Base-by-base conservation (phyloP, 2,329 filamentous ascomycete species). In the Hymenoscyphus repandus region DNA sequence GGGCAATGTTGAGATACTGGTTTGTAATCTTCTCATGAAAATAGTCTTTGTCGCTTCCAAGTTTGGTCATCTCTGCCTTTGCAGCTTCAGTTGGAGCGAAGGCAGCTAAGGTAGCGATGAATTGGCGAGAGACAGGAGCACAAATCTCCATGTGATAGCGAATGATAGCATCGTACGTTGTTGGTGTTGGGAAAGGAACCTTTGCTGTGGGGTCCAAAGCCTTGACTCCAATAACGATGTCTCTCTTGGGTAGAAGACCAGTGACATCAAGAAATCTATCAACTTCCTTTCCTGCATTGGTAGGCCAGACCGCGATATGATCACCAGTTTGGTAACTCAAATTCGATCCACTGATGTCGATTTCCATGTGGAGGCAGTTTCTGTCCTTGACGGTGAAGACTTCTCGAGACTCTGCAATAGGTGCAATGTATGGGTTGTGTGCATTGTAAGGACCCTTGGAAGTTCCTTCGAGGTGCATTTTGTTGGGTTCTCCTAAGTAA, bases 131-230 rank as follows among this genome's bases (percentile, higher is more conserved):
- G 30, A 99, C 88, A 42, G 93, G 90, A 40, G 90, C 90, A 68
- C 90, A 89, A 58, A 96, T 93, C 73, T 99, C 95, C 76, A 99
- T 86, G 72, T 99, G 92, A 72, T 96, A 99, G 60, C 93, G 88
- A 53, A 88, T 76, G 57, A 92, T 90, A 51, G 92, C 87, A 71
- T 97, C 92, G 71, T 92, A 97, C 2, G 93, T 99, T 13, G 93
- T 97, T 6, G 93, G 93, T 5, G 91, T 91, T 15, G 95, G 95
- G 75, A 99, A 97, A 6, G 93, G 93, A 41, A 99, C 90, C 74
- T 96, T 97, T 60, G 93, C 90, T 7, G 93, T 97, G 39, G 91
- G 84, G 70, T 99, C 95, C 37, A 96, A 81, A 52, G 89, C 85
- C 74, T 95, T 96, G 69, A 99, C 84, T 57, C 80, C 83, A 69